Base-by-base conservation (phyloP, 768 basidiomycete species). In the Tylopilus felleus region DNA sequence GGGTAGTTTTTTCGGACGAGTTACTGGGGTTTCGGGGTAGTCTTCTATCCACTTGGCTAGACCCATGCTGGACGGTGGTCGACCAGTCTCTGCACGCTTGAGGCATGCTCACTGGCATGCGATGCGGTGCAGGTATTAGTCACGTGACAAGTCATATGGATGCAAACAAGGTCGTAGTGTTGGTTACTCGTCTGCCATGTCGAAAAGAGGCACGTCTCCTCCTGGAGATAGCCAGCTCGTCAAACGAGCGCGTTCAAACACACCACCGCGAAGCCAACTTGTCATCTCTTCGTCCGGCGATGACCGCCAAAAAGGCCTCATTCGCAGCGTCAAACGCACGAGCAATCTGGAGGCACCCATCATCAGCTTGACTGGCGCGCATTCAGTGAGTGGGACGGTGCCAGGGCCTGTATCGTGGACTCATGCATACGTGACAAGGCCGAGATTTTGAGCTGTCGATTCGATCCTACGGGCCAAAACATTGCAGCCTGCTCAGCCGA, bases 301-400 rank as follows among this genome's bases (percentile, higher is more conserved):
- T 65, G 85, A 88, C 56, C 77, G 83, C 48, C 81, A 79, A 70
- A 90, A 90, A 66, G 90, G 85, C 21, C 82, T 94, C 49, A 78
- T 96, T 57, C 80, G 94, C 58, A 88, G 82, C 22, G 82, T 98
- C 25, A 89, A 91, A 69, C 80, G 97, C 43, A 99, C 97, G n/a
- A 93, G 90, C 72, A 86, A 81, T 60, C 80, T 98, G 38, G 88
- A 93, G 62, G 93, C 94, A 40, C 97, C 97, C 27, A 98, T 99
- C 65, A 84, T 98, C 65, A 90, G 89, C 63, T 75, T 99, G 57
- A 79, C 84, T 16, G 91, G 96, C 2, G 86, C 93, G 5, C 93
- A 97, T 73, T 80, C 84, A 46, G 90, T 95, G 71, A 63, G 88
- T 75, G 22, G 23, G 3, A 1, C 23, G 2, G 14, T 19, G 23